Evolutionary conservation across 176 grass and related monocot genomes (phyloP).

Genomic region (Pharus latifolius): DNA sequence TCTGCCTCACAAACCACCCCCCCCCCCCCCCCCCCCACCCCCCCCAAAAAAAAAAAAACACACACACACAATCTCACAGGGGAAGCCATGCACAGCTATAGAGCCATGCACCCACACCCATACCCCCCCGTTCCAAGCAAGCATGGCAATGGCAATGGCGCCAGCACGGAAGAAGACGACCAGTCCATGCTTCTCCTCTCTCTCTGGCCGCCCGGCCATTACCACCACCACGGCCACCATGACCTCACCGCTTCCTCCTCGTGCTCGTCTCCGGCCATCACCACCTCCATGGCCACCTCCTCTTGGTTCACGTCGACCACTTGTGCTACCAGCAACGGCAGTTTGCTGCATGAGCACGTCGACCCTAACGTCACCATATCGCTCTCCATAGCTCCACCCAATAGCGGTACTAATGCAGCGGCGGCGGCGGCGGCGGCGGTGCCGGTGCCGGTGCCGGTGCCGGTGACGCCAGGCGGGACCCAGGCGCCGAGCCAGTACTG

Average conservation of each 20-base stretch:
- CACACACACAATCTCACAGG: not conserved
- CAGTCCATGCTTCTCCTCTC: constrained; percentile 81
- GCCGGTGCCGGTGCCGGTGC: not conserved
- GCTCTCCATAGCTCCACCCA: constrained; percentile 52
- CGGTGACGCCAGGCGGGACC: not conserved
- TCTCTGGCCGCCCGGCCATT: constrained; percentile 65
- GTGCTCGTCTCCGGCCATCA: constrained; percentile 14
- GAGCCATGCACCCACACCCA: constrained; percentile 38
- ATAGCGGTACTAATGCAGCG: not conserved
- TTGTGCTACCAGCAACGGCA: not conserved
- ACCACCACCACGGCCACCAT: constrained; percentile 4
- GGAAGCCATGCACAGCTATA: constrained; percentile 38
- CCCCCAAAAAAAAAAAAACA: constrained; percentile 17
- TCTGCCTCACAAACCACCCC: constrained; percentile 31
- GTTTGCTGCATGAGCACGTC: constrained; percentile 27
- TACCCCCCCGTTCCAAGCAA: constrained; percentile 17
- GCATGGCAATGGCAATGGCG: constrained; percentile 4
- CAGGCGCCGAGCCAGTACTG: constrained; percentile 56
- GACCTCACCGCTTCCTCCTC: not conserved
- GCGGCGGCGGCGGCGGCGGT: not conserved
- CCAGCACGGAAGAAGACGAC: constrained; percentile 28
- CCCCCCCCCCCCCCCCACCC: constrained; percentile 14
- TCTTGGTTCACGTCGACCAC: constrained; percentile 21
- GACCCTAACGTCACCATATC: constrained; percentile 37
- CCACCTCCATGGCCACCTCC: not conserved